Conservation (phyloP, 441 rosid species). For the Rhodomyrtus psidioides region DNA sequence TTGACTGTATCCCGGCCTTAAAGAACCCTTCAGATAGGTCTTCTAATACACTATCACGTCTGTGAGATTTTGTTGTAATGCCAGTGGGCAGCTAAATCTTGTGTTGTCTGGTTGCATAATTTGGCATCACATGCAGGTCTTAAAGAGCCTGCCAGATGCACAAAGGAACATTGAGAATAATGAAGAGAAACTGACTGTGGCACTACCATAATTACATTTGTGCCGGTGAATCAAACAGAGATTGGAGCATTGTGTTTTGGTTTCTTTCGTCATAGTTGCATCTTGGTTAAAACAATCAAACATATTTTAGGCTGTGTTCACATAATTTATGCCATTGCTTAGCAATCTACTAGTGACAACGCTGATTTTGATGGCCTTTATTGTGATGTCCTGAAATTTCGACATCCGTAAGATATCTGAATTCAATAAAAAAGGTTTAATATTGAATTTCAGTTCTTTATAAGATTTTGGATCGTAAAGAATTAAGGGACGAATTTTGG, state of each 20-base stretch:
- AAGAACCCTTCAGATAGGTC: not conserved
- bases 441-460: too few species aligned
- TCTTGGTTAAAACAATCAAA: not conserved
- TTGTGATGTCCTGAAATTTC: too few species aligned
- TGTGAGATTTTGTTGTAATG: not conserved
- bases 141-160: conserved; percentile 42
- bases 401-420: too few species aligned
- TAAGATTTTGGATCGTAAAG: too few species aligned
- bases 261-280: not conserved
- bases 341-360: not conserved
- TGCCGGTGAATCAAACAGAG: not conserved
- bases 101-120: not conserved
- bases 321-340: not conserved
- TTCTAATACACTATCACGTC: not conserved
- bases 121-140: conserved; percentile 24
- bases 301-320: not conserved
- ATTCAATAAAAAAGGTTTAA: too few species aligned
- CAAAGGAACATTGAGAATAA: not conserved
- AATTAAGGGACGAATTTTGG: too few species aligned
- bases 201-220: not conserved
- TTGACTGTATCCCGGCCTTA: not conserved
- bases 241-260: not conserved
- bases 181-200: not conserved
- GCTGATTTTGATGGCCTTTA: not conserved
- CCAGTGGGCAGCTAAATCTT: not conserved